Conservation (phyloP, 2,329 filamentous ascomycete genomes). For the Penicillium sp. region DNA sequence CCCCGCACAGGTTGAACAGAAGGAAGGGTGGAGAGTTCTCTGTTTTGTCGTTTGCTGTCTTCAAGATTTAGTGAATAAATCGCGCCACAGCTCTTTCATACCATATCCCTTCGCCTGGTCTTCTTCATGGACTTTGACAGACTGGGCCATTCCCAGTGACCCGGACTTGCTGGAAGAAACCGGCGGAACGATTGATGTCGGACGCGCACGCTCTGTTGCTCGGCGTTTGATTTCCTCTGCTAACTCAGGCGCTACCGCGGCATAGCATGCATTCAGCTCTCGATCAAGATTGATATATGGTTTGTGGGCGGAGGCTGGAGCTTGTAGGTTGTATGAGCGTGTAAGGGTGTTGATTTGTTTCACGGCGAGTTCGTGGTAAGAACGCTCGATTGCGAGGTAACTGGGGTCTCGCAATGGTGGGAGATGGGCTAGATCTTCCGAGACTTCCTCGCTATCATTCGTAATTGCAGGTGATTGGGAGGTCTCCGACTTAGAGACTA, state of each 20-base stretch:
- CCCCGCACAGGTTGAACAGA: background rate
- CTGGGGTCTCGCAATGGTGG: slow-evolving; percentile 73
- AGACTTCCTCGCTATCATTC: slow-evolving; percentile 6
- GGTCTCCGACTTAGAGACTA: slow-evolving; percentile 13
- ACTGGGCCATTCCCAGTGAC: slow-evolving; percentile 50
- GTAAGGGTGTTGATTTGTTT: slow-evolving; percentile 75
- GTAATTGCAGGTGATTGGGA: background rate
- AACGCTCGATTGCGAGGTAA: slow-evolving; percentile 71
- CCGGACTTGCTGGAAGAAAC: slow-evolving; percentile 60
- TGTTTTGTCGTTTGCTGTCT: background rate
- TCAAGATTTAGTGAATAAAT: slow-evolving; percentile 59
- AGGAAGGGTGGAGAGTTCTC: background rate
- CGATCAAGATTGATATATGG: slow-evolving; percentile 83
- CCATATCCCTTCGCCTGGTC: slow-evolving; percentile 72
- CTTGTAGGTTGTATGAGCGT: slow-evolving; percentile 91
- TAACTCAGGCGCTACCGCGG: slow-evolving; percentile 77
- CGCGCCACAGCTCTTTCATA: slow-evolving; percentile 84
- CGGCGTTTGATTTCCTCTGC: slow-evolving; percentile 70
- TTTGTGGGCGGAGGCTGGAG: slow-evolving; percentile 87
- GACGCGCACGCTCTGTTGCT: slow-evolving; percentile 53
- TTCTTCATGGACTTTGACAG: slow-evolving; percentile 70
- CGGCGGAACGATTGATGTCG: slow-evolving; percentile 22
- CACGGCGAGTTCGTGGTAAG: slow-evolving; percentile 75
- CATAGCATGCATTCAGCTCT: slow-evolving; percentile 77
- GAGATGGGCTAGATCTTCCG: slow-evolving; percentile 40